Evolutionary conservation across 2,329 filamentous ascomycete genomes (phyloP), one percentile per base, ranked within the genome.

Genomic region (Plectosphaerella plurivora): DNA sequence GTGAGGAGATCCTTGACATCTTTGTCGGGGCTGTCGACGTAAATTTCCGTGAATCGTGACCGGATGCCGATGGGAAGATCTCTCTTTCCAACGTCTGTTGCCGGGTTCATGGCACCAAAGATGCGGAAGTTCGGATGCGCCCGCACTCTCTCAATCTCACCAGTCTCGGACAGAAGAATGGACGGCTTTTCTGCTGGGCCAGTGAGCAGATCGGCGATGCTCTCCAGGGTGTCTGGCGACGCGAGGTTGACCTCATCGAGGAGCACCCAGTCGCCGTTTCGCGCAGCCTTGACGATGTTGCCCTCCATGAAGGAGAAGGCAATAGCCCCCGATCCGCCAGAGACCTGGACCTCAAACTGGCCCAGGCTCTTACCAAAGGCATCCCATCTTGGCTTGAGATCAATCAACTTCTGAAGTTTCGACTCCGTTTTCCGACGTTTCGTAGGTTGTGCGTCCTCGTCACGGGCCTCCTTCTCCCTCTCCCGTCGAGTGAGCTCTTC

Each of bases 51-150:
- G 65, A 99, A 99, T 47, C 92, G 83, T 9, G 92, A 96, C 51
- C 93, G 81, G 44, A 97, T 83, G 2, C 93, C 92, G 51, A 89
- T 84, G 1, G 93, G 91, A 15, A 99, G 75, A 68, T 99, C 94
- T 52, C 93, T 87, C 72, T 99, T 99, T 55, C 95, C 94, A 52
- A 97, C 86, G 73, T 99, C 94, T 3, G 94, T 99, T 5, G 94
- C 94, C 28, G 94, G 94, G 64, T 99, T 99, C 94, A 99, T 99
- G 25, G 95, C 94, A 49, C 90, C 95, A 65, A 99, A 99, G 14
- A 99, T 89, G 39, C 94, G 86, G 68, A 99, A 99, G 58, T 96
- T 86, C 0, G 91, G 87, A 68, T 99, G 93, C 1, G 92, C 94
- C 55, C 86, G 80, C 36, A 99, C 86, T 58, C 92, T 84, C 68